Conservation (phyloP, 371 early-diverging fungal genomes). For the Smittium mucronatum region DNA sequence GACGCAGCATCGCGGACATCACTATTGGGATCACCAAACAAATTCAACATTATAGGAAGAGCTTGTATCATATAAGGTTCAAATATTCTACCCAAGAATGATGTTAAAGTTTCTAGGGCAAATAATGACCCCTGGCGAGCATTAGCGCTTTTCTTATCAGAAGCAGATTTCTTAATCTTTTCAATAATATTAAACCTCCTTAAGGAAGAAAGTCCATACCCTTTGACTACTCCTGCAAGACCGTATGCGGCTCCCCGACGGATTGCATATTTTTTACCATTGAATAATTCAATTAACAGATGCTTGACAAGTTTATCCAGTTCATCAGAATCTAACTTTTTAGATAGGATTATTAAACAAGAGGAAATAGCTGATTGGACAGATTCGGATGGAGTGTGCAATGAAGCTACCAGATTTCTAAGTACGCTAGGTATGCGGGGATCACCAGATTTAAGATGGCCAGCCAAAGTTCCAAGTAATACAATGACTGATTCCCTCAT, state of each 20-base stretch:
- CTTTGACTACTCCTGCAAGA: conserved; percentile 89
- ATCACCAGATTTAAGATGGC: conserved; percentile 56
- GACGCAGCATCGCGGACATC: conserved; percentile 88
- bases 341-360: conserved; percentile 86
- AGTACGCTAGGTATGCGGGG: conserved; percentile 66
- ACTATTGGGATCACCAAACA: conserved; percentile 72
- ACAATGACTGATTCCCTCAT: conserved; percentile 86
- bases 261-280: conserved; percentile 66
- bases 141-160: conserved; percentile 56
- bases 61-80: conserved; percentile 96
- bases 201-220: conserved; percentile 72
- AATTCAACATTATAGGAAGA: conserved; percentile 68
- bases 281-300: conserved; percentile 51
- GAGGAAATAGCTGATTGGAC: conserved; percentile 90
- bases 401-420: conserved; percentile 70
- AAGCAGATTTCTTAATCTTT: conserved; percentile 66
- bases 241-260: conserved; percentile 95
- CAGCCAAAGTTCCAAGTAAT: conserved; percentile 79
- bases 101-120: conserved; percentile 80
- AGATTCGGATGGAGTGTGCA: conserved; percentile 86
- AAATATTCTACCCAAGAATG: conserved; percentile 76
- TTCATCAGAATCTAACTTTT: conserved; percentile 43
- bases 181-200: conserved; percentile 74
- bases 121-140: conserved; percentile 87
- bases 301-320: conserved; percentile 33